Percentiles rank a stretch among this genome's conserved stretches.
These are phyloP conservation scores for Aspergillus asperescens DNA, from an alignment of 495 filamentous ascomycete species.

Conservation along the genomic window DNA sequence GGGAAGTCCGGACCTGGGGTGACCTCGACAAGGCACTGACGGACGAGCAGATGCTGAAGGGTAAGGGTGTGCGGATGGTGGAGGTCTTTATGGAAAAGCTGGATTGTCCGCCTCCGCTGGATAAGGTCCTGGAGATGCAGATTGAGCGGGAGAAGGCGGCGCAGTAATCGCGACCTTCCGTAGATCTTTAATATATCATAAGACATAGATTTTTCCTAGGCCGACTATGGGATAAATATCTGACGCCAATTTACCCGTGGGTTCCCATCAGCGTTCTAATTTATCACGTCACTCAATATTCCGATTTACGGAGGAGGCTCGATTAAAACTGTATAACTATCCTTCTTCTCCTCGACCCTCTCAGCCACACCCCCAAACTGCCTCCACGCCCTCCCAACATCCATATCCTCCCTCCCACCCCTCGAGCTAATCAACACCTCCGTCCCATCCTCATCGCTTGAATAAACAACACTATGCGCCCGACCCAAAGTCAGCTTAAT, in stretches of 20 bases:
- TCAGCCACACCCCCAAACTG: background rate
- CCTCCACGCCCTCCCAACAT: background rate
- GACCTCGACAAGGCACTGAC: slow-evolving; percentile 13
- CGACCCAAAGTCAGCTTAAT: slow-evolving; percentile 27
- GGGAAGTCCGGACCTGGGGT: slow-evolving; percentile 15
- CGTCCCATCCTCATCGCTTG: background rate
- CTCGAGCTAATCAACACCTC: background rate
- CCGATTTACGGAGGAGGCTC: too few species aligned
- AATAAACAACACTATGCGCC: background rate
- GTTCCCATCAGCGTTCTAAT: too few species aligned
- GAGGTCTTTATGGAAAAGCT: slow-evolving; percentile 30
- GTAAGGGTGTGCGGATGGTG: slow-evolving; percentile 33
- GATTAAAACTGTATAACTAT: too few species aligned
- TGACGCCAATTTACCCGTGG: too few species aligned
- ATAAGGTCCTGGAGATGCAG: slow-evolving; percentile 9
- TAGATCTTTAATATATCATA: too few species aligned
- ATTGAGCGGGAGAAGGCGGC: slow-evolving; percentile 9
- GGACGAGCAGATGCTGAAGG: slow-evolving; percentile 22
- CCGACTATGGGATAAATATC: too few species aligned
- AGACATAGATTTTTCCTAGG: too few species aligned
- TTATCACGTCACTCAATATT: too few species aligned
- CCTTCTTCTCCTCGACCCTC: background rate
- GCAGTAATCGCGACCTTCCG: background rate
- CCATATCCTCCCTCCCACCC: background rate
- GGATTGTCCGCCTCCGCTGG: slow-evolving; percentile 23